Base-by-base conservation (phyloP, 306 rosid genomes). In the Vicia villosa region DNA sequence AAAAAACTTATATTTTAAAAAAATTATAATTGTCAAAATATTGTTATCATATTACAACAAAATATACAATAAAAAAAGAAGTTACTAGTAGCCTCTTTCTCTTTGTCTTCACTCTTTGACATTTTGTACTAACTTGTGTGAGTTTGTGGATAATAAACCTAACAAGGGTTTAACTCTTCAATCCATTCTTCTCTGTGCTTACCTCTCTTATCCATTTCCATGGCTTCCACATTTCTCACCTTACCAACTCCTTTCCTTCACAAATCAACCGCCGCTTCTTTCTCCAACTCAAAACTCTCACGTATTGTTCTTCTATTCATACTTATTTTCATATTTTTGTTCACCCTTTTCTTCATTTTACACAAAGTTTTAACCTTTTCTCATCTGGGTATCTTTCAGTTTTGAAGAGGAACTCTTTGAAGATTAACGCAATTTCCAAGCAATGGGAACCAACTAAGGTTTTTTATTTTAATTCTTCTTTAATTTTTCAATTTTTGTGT, bases 201-300 rank as follows among this genome's bases (percentile, higher is more conserved):
- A 30, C 41, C 38, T 7, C 38, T 54, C 76, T 76, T 74, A 78
- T 83, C 91, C 80, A 15, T 60, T 36, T 16, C 4, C 32, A 88
- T 90, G 97, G 97, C 98, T 5, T 85, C 94, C 50, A 69, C 84
- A 37, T 84, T 93, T 75, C 68, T 93, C 59, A 78, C 94, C 5
- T 15, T 83, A 1, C 80, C 91, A 45, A 86, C 66, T 20, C 83
- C 92, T 45, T 76, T 86, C 19, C 77, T 84, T 0, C 72, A 4
- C 91, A 83, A 66, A 62, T 63, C 77, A 58, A 80, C 32, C 37
- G 19, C 82, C 5, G 57, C 73, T 69, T 76, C 87, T 70, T 55
- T 79, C 78, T 81, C 87, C 1, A 70, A 66, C 71, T 82, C 9
- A 24, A 85, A 38, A 65, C 85, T 77, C 16, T 63, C 74, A n/a